Percentiles rank a stretch among this genome's conserved stretches.
These are phyloP conservation scores for Theileria parva DNA, from an alignment of 169 alveolate genomes.

Conservation along the genomic window DNA sequence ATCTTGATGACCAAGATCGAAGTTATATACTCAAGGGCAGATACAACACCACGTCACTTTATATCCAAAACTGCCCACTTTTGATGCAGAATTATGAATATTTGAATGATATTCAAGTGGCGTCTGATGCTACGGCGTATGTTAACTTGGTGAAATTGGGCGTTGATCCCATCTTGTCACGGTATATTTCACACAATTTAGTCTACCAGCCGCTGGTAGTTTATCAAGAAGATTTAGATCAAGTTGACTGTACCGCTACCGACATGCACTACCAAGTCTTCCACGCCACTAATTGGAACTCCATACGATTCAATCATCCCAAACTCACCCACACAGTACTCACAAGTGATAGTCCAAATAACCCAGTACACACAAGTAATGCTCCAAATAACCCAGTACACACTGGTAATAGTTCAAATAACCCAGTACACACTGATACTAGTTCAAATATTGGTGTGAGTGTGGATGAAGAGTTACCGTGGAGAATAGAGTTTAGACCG, in stretches of 20 bases:
- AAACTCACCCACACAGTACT: background rate
- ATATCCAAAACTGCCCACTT: conserved; percentile 80
- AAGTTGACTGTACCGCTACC: conserved; percentile 48
- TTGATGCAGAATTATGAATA: conserved; percentile 63
- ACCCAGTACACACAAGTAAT: conserved; percentile 9
- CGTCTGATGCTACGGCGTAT: conserved; percentile 77
- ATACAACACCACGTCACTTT: conserved; percentile 87
- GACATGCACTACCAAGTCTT: conserved; percentile 90
- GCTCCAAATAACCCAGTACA: background rate
- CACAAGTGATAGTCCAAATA: too few relatives aligned
- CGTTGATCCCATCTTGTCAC: conserved; percentile 85
- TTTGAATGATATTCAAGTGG: conserved; percentile 85
- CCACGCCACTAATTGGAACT: conserved; percentile 95
- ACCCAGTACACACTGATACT: conserved; percentile 9
- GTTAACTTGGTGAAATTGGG: conserved; percentile 73
- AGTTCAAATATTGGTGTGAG: too few relatives aligned
- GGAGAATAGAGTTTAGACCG: conserved; percentile 96
- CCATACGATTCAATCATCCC: conserved; percentile 90
- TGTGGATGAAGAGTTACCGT: conserved; percentile 71
- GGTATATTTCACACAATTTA: conserved; percentile 87
- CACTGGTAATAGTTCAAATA: too few relatives aligned
- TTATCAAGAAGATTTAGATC: conserved; percentile 68
- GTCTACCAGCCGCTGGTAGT: conserved; percentile 93
- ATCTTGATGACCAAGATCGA: conserved; percentile 88
- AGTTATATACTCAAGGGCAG: conserved; percentile 85